Conservation (phyloP, 352 stramenopile species). For the Phytopythium mirpurense region DNA sequence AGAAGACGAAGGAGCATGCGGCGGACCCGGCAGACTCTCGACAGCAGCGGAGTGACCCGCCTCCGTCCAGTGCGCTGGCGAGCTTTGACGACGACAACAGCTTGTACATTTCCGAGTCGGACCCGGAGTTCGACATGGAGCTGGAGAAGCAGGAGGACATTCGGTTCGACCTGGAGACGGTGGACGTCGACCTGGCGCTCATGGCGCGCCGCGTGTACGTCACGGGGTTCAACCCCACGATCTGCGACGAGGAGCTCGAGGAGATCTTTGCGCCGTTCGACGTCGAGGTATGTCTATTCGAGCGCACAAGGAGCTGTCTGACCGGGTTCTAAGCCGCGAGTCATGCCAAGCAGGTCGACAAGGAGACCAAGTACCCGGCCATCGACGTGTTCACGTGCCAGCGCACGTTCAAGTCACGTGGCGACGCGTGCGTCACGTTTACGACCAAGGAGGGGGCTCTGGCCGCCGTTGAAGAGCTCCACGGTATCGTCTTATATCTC, state of each 20-base stretch:
- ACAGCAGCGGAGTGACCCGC: background rate
- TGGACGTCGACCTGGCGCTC: conserved; percentile 33
- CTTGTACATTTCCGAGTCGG: conserved; percentile 46
- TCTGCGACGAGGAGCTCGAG: conserved; percentile 39
- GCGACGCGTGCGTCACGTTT: conserved; percentile 52
- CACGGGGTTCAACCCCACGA: conserved; percentile 37
- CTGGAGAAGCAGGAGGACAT: conserved; percentile 35
- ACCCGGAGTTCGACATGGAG: conserved; percentile 28
- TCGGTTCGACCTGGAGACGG: conserved; percentile 34
- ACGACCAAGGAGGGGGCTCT: conserved; percentile 23
- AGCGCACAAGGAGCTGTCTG: too few species aligned
- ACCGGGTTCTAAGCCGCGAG: conserved; percentile 5
- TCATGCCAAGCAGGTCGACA: conserved; percentile 27
- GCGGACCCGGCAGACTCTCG: background rate
- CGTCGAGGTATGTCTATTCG: conserved; percentile 30
- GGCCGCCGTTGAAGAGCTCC: conserved; percentile 47
- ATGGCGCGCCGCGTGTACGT: conserved; percentile 51
- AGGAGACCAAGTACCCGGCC: conserved; percentile 33
- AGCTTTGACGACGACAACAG: conserved; percentile 27
- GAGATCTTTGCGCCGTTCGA: conserved; percentile 54
- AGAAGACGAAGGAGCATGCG: conserved; percentile 8
- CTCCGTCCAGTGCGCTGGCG: conserved; percentile 13
- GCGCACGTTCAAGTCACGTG: conserved; percentile 38
- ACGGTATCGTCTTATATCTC: conserved; percentile 23
- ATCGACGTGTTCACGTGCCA: conserved; percentile 55